Evolutionary conservation across 2,329 filamentous ascomycete species (phyloP).

Genomic region (Knoxdaviesia capensis): DNA sequence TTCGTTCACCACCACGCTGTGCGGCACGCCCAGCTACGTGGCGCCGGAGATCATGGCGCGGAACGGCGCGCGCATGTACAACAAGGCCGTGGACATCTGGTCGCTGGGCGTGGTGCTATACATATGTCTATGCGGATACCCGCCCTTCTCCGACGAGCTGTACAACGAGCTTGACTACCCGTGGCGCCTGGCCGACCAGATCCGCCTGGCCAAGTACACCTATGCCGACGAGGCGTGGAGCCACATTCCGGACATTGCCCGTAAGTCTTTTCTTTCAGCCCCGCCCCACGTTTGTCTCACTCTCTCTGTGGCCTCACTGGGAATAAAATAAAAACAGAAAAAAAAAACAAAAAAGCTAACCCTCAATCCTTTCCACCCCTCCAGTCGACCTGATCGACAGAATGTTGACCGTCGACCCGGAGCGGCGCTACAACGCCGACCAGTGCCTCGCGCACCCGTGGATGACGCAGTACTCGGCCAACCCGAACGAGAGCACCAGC

Average conservation of each 20-base stretch:
- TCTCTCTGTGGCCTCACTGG: neutral
- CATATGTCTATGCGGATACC: constrained; percentile 91
- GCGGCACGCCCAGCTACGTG: constrained; percentile 93
- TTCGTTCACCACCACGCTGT: constrained; percentile 89
- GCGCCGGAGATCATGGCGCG: constrained; percentile 77
- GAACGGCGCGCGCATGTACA: constrained; percentile 69
- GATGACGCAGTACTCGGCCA: constrained; percentile 44
- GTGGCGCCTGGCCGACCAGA: constrained; percentile 74
- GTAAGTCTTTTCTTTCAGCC: constrained; percentile 17
- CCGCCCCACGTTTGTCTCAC: neutral
- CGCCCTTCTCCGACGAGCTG: constrained; percentile 90
- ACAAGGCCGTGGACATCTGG: constrained; percentile 90
- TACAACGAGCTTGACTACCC: constrained; percentile 55
- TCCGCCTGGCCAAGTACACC: constrained; percentile 72
- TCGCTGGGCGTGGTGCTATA: constrained; percentile 94
- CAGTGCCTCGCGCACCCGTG: constrained; percentile 84
- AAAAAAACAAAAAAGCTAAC: too few species aligned
- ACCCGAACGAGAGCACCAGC: constrained; percentile 70
- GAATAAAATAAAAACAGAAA: constrained; percentile 2
- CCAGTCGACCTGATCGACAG: constrained; percentile 73
- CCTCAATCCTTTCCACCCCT: neutral
- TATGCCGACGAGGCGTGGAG: constrained; percentile 97
- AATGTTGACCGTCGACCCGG: constrained; percentile 80
- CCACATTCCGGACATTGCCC: constrained; percentile 62
- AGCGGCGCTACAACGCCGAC: constrained; percentile 70